Evolutionary conservation across 176 grass and related monocot genomes (phyloP).

Genomic region (Luzula sylvatica): DNA sequence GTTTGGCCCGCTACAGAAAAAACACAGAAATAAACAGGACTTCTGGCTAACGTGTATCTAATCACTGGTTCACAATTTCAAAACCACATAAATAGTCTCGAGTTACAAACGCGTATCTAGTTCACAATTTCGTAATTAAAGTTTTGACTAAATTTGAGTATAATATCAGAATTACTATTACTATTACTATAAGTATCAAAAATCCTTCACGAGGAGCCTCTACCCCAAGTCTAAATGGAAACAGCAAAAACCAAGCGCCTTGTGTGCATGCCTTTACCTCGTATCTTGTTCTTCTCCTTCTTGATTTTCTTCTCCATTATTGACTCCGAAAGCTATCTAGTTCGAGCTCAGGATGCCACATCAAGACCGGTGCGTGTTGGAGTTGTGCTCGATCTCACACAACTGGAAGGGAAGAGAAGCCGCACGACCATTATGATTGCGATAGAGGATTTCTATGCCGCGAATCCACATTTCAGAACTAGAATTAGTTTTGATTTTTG

Average conservation of each 20-base stretch:
- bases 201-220: background rate
- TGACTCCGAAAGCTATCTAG: background rate
- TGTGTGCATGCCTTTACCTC: background rate
- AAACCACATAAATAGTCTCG: no score
- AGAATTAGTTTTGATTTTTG: constrained; percentile 18
- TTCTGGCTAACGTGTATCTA: no score
- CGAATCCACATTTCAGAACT: constrained; percentile 15
- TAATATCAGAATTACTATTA: background rate
- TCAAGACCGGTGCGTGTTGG: constrained; percentile 20
- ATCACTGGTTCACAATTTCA: no score
- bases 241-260: background rate
- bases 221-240: background rate
- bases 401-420: constrained; percentile 21
- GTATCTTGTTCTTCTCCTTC: background rate
- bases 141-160: background rate
- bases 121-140: no score
- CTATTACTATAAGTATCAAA: background rate
- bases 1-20: no score
- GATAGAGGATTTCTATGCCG: constrained; percentile 35
- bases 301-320: background rate
- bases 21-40: no score
- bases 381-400: constrained; percentile 25
- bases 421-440: constrained; percentile 33
- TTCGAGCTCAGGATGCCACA: constrained; percentile 12
- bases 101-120: no score